Evolutionary conservation across 177 flowering plant species (phyloP), one percentile per base, ranked within the genome.

Genomic region (Vitis hybrid): DNA sequence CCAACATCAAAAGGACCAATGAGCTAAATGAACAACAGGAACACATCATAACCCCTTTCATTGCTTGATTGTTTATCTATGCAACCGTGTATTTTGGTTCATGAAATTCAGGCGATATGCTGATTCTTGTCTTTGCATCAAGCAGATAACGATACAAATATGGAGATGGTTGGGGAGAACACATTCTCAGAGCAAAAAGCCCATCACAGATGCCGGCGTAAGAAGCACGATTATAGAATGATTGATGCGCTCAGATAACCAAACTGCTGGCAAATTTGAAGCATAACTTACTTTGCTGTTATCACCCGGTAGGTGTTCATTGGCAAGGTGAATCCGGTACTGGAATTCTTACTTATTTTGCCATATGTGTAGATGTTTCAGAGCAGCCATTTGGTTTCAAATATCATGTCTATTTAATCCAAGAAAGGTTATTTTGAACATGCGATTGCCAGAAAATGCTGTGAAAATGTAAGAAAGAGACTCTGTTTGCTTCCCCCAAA

Each of bases 141-240:
- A 55, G 14, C 80, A 78, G 79, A 55, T 72, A 51, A 74, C 71
- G 91, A 85, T 79, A 60, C 84, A 8, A 79, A 79, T 21, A 79
- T 85, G 96, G 93, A 89, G 78, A 80, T 84, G 64, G 91, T 88
- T 34, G 94, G 92, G 8, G 94, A 86, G 75, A 87, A 82, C 77
- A 72, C 85, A 34, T 86, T 93, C 64, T 75, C 88, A 2, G 93
- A 91, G 69, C 92, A 82, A 75, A 94, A 89, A 75, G 17, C 87
- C 14, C 96, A 92, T 74, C 85, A 94, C 72, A 82, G 98, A 75
- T 81, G 94, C 77, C 85, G 98, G 23, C 89, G 98, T 11, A 93
- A 87, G 87, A 93, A 91, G 80, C 89, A 93, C 52, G 96, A 91
- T 40, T 84, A 78, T 67, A 86, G 82, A 78, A 84, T 87, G 87